Evolutionary conservation across 768 basidiomycete species (phyloP), one percentile per base, ranked within the genome.

Genomic region (Amanita polypyramis): DNA sequence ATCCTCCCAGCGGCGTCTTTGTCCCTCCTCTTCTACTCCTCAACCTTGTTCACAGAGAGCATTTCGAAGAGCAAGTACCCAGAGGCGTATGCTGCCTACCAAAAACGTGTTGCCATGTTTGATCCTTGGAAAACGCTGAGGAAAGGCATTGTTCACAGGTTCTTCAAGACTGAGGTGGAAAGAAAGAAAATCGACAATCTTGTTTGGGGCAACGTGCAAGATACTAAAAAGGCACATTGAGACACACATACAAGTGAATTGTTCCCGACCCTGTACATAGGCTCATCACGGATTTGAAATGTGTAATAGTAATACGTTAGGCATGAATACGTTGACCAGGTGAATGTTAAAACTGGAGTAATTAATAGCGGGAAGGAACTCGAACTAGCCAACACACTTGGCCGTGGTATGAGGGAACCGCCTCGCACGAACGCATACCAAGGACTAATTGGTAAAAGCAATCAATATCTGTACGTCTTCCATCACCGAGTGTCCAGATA

Each of bases 31-130:
- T 94, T 95, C 71, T 68, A 77, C 59, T 73, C 77, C 2, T 93
- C 89, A 14, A 93, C 91, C 1, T 51, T 62, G 11, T 84, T 83
- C 63, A 88, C 91, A 0, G 94, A 97, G 66, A 71, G 72, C 32
- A 92, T 97, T 56, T 81, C 88, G 4, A 54, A 58, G 27, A 62
- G 70, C 42, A 96, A 96, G 61, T 92, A 91, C 58, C 77, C 82
- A 2, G 63, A 63, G 12, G 74, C 68, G 2, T 96, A 95, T 62
- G 58, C 59, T 4, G 76, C 80, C 3, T 96, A 94, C 61, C 80
- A 80, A 57, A 59, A 69, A 49, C 77, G 91, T 17, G 91, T 95
- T 3, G 81, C 76, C 10, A 91, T 91, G 84, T 94, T 95, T 58
- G 62, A 75, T 27, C 76, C 66, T 0, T 5, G 59, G 5, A 46